Evolutionary conservation across 345 rosid species (phyloP), one percentile per base, ranked within the genome.

Genomic region (Moringa oleifera): DNA sequence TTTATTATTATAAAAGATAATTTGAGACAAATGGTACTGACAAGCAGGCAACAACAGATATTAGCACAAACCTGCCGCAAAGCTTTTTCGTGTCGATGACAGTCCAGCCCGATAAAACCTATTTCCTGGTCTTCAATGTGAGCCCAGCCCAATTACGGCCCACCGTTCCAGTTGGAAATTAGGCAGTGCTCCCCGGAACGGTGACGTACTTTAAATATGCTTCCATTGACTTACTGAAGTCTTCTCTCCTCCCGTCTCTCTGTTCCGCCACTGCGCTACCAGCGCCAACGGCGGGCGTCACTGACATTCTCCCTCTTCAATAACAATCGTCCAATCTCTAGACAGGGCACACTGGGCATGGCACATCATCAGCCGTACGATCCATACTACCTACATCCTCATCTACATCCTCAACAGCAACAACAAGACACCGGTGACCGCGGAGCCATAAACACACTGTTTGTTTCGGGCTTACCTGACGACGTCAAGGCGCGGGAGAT

Each of bases 401-500:
- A 66, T 37, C 77, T 55, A 8, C 58, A 23, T 18, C 80, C 33
- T 47, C 66, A 18, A 15, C 68, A 21, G 23, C 55, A 45, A 0
- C 69, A 49, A 11, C 83, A 68, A 53, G 63, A 66, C 21, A 25
- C 64, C 49, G 61, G 55, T 64, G 80, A 80, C 54, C 65, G 75
- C 37, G 73, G 73, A 67, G 82, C 74, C 16, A 78, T 91, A 37
- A 87, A 81, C 71, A 89, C 96, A 1, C 82, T 92, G 50, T 89
- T 92, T 70, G 77, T 92, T 60, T 85, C 96, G 33, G 93, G 98
- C 6, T 88, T 89, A 2, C 98, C 98, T 28, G 84, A 89, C 72
- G 95, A 92, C 66, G 88, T 89, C 18, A 89, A 80, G 79, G 84
- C 90, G 11, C 93, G 98, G 17, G 98, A 87, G 77, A 89, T 92